These are phyloP conservation scores for Volvox africanus DNA, from an alignment of 139 green algal species.

Conservation along the genomic window DNA sequence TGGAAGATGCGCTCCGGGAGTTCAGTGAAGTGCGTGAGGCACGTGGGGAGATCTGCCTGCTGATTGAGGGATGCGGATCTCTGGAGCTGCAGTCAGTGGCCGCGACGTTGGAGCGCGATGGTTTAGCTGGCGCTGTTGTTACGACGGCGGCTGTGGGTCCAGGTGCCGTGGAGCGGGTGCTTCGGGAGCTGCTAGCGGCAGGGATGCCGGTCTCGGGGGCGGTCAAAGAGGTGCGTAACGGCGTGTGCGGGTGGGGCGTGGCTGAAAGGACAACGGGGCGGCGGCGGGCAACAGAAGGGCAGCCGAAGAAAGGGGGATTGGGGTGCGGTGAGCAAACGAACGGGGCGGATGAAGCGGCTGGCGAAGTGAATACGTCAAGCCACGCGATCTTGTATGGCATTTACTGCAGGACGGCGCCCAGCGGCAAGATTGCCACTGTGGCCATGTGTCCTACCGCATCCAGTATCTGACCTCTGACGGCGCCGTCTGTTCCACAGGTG, in stretches of 20 bases:
- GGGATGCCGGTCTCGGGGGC: constrained; percentile 36
- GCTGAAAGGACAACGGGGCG: too few species aligned
- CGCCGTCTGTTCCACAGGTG: constrained; percentile 7
- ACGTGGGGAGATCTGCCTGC: constrained; percentile 79
- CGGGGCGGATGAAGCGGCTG: too few species aligned
- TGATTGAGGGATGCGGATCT: constrained; percentile 68
- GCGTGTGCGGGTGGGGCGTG: too few species aligned
- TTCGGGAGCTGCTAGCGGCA: constrained; percentile 42
- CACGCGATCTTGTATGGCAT: too few species aligned
- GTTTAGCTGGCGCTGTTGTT: constrained; percentile 14
- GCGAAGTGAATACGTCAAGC: too few species aligned
- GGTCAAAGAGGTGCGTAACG: constrained; percentile 46
- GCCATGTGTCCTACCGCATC: too few species aligned
- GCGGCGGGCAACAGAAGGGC: too few species aligned
- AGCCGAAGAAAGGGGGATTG: too few species aligned
- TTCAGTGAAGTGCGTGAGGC: constrained; percentile 37
- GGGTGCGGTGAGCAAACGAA: too few species aligned
- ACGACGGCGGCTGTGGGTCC: not conserved
- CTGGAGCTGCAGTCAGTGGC: not conserved
- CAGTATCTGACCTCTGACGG: too few species aligned
- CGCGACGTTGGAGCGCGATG: not conserved
- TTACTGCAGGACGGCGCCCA: too few species aligned
- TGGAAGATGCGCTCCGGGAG: constrained; percentile 40
- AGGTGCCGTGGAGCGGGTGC: constrained; percentile 38
- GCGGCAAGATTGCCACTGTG: too few species aligned